These are phyloP conservation scores for Kalanchoe fedtschenkoi DNA, from an alignment of 164 flowering plant species.

Conservation along the genomic window DNA sequence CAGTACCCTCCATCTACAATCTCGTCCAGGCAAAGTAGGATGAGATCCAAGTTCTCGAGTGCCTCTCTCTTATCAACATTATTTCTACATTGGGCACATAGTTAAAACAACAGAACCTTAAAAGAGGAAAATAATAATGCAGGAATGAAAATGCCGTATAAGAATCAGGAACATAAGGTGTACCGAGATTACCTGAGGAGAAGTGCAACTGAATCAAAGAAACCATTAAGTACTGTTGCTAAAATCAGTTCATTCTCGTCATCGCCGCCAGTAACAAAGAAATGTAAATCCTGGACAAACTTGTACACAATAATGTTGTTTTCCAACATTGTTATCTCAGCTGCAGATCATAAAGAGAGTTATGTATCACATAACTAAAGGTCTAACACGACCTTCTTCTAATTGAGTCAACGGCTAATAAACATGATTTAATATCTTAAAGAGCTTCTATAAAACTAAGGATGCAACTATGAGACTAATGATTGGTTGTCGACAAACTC, in stretches of 20 bases:
- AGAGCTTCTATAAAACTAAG: too few species aligned
- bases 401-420: background rate
- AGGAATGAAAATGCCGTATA: background rate
- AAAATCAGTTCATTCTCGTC: constrained; percentile 77
- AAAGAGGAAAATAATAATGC: background rate
- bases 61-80: constrained; percentile 73
- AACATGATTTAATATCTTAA: background rate
- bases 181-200: constrained; percentile 43
- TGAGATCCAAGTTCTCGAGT: constrained; percentile 74
- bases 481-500: too few species aligned
- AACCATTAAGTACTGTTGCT: constrained; percentile 72
- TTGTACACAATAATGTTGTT: constrained; percentile 55
- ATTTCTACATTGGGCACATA: constrained; percentile 26
- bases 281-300: constrained; percentile 70
- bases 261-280: constrained; percentile 81
- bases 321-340: constrained; percentile 70
- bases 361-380: background rate
- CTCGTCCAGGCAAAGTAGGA: constrained; percentile 77
- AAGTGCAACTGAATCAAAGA: constrained; percentile 65
- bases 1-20: constrained; percentile 79
- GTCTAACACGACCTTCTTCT: background rate
- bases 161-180: background rate
- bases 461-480: too few species aligned
- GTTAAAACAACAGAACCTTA: background rate
- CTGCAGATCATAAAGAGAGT: constrained; percentile 22